Conservation (phyloP, 176 grass and related monocot genomes). For the Areca catechu region DNA sequence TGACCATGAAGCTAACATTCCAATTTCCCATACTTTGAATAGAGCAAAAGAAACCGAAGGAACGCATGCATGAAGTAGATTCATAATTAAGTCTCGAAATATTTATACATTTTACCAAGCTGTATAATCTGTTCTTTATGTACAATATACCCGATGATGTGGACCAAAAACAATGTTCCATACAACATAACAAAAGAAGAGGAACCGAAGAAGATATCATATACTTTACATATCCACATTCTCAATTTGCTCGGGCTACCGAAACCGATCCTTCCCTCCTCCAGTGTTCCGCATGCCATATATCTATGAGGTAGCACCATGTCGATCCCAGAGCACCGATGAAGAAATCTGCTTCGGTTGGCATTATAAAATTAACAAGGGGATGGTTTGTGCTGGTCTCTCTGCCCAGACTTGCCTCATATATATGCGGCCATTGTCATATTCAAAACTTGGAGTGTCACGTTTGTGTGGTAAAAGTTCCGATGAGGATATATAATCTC, state of each 20-base stretch:
- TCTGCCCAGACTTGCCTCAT: constrained; percentile 48
- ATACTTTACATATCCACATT: neutral
- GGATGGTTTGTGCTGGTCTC: constrained; percentile 51
- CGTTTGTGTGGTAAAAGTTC: constrained; percentile 61
- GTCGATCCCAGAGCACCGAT: constrained; percentile 57
- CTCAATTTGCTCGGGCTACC: constrained; percentile 10
- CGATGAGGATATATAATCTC: constrained; percentile 39
- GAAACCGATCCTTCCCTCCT: constrained; percentile 58
- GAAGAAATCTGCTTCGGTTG: constrained; percentile 54
- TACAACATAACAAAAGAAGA: too few relatives aligned
- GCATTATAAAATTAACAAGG: constrained; percentile 58
- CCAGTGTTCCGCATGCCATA: constrained; percentile 50
- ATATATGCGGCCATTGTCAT: constrained; percentile 36
- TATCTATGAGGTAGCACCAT: constrained; percentile 68
- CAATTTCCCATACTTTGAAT: too few relatives aligned
- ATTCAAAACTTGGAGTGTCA: constrained; percentile 36
- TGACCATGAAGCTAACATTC: too few relatives aligned
- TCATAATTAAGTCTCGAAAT: too few relatives aligned
- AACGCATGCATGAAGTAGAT: too few relatives aligned
- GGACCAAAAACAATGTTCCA: too few relatives aligned
- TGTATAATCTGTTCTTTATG: too few relatives aligned
- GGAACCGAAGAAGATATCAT: neutral
- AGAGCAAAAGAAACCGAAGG: too few relatives aligned
- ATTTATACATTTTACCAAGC: too few relatives aligned
- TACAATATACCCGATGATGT: too few relatives aligned